phyloP scores from a whole-genome alignment of 73 alveolate genomes.

The Stentor roeselii region DNA sequence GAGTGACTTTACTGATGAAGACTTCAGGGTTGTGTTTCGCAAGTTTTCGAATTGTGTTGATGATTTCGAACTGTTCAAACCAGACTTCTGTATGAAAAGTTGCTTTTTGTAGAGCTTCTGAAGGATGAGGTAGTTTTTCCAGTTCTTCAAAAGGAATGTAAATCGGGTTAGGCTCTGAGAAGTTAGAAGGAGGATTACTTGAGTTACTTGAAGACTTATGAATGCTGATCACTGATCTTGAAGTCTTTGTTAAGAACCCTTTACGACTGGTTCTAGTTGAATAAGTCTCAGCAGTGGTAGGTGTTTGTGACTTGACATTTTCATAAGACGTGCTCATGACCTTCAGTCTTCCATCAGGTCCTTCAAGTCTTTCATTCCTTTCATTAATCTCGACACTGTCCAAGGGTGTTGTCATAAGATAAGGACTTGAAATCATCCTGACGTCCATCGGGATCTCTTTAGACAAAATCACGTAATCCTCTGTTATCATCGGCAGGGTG shows the following conservation, averaged over 20 bases:
- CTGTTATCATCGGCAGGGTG: background rate
- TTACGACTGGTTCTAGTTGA: background rate
- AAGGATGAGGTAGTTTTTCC: background rate
- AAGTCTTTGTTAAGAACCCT: background rate
- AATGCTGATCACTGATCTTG: background rate
- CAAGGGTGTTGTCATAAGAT: background rate
- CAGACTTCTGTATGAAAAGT: constrained; percentile 8
- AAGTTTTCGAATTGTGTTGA: constrained; percentile 6
- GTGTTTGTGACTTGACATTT: background rate
- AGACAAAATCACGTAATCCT: background rate
- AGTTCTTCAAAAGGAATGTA: constrained; percentile 9
- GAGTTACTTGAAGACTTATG: background rate
- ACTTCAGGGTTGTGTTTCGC: background rate
- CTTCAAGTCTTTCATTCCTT: too few species aligned
- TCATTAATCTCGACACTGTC: too few species aligned
- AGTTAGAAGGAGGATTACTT: background rate
- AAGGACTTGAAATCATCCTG: background rate
- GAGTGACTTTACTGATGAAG: background rate
- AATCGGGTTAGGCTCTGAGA: background rate
- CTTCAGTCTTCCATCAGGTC: too few species aligned
- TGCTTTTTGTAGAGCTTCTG: constrained; percentile 11
- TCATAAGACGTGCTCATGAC: too few species aligned
- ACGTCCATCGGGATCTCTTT: background rate
- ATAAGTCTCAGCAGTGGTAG: background rate
- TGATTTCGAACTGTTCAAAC: constrained; percentile 10